These are phyloP conservation scores for Penicillium antarcticum DNA, from an alignment of 495 filamentous ascomycete genomes.

Conservation along the genomic window DNA sequence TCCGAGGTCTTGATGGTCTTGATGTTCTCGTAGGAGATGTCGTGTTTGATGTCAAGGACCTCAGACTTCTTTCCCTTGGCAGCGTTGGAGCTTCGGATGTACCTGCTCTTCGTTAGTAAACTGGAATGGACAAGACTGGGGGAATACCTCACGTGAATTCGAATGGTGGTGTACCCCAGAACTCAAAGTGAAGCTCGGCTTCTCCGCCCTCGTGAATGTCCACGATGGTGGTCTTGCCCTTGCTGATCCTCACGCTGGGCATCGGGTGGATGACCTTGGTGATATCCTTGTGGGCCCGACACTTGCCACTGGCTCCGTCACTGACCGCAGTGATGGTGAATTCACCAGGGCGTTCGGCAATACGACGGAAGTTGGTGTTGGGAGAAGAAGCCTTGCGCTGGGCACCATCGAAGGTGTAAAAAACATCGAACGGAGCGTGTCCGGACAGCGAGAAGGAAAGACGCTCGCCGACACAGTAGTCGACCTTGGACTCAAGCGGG, in stretches of 20 bases:
- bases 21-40: conserved; percentile 73
- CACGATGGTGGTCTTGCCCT: conserved; percentile 70
- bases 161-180: conserved; percentile 93
- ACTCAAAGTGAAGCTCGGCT: conserved; percentile 88
- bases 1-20: conserved; percentile 79
- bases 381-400: conserved; percentile 73
- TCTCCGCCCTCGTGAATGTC: conserved; percentile 96
- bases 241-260: conserved; percentile 83
- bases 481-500: conserved; percentile 73
- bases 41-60: conserved; percentile 85
- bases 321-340: conserved; percentile 83
- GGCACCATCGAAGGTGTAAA: conserved; percentile 79
- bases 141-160: conserved; percentile 72
- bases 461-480: conserved; percentile 95
- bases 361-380: conserved; percentile 78
- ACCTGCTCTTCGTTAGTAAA: conserved; percentile 41
- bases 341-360: conserved; percentile 84
- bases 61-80: conserved; percentile 70
- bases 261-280: conserved; percentile 83
- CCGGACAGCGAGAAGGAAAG: conserved; percentile 88
- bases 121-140: neutral
- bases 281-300: conserved; percentile 72
- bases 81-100: conserved; percentile 82
- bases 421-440: conserved; percentile 84
- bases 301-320: conserved; percentile 72